Evolutionary conservation across 1,284 basidiomycete genomes (phyloP).

Genomic region (Cutaneotrichosporon arboriforme): DNA sequence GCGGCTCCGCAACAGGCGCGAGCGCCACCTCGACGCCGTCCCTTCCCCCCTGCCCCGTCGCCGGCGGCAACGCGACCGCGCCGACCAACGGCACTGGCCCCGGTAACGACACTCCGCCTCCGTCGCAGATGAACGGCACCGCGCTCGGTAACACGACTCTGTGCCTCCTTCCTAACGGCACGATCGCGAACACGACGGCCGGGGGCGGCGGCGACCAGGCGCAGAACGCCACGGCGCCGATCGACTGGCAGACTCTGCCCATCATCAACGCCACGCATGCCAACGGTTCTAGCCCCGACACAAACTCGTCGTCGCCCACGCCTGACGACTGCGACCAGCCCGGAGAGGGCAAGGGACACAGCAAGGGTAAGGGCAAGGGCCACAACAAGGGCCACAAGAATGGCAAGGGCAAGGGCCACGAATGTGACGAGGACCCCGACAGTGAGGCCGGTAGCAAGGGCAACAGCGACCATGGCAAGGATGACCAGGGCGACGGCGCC

Average conservation of each 20-base stretch:
- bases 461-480: background rate
- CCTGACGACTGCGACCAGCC: background rate
- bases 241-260: too few species aligned
- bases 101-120: background rate
- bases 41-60: too few species aligned
- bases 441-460: background rate
- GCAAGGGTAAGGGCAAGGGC: constrained; percentile 1
- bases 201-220: too few species aligned
- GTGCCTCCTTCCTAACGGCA: background rate
- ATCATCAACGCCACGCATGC: background rate
- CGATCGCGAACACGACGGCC: too few species aligned
- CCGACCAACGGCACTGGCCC: too few species aligned
- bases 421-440: too few species aligned
- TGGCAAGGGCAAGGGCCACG: background rate
- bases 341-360: background rate
- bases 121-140: too few species aligned
- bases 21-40: too few species aligned
- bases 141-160: background rate
- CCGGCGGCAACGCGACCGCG: background rate
- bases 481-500: background rate
- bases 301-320: background rate
- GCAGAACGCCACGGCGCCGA: background rate
- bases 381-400: background rate
- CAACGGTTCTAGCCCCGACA: background rate
- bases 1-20: too few species aligned